A percentile compares a stretch with the other conserved stretches of the same genome.
phyloP scores from a whole-genome alignment of 139 green algal species.

The Edaphochlamys debaryana region DNA sequence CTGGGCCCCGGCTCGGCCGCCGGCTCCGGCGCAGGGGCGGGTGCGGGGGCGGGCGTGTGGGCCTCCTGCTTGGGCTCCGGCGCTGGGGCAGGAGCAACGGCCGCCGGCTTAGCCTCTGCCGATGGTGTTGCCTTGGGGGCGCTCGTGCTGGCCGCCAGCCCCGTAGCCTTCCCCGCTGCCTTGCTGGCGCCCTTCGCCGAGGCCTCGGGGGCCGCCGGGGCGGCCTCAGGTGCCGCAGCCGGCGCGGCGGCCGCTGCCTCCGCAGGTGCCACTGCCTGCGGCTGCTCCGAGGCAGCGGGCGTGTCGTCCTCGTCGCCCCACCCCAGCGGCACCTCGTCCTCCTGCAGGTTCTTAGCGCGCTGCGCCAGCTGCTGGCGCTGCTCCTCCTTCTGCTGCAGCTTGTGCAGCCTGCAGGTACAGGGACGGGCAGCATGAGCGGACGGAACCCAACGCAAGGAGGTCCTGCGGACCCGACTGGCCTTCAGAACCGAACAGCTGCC shows the following conservation, averaged over 20 bases:
- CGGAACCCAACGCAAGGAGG: too few relatives aligned
- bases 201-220: background rate
- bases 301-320: slow-evolving; percentile 61
- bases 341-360: slow-evolving; percentile 56
- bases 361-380: slow-evolving; percentile 64
- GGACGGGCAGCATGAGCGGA: too few relatives aligned
- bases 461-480: too few relatives aligned
- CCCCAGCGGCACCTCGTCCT: slow-evolving; percentile 65
- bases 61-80: too few relatives aligned
- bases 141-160: too few relatives aligned
- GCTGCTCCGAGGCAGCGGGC: background rate
- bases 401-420: slow-evolving; percentile 59
- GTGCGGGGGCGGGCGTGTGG: too few relatives aligned
- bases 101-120: background rate
- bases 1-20: too few relatives aligned
- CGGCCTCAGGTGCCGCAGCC: background rate
- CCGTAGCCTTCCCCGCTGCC: background rate
- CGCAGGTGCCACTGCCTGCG: background rate
- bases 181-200: background rate
- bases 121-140: too few relatives aligned
- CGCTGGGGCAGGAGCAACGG: too few relatives aligned
- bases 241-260: background rate
- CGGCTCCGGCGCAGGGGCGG: too few relatives aligned
- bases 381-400: slow-evolving; percentile 75
- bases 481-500: too few relatives aligned